Conservation (phyloP, 257 asterid genomes). For the Solanum bulbocastanum region DNA sequence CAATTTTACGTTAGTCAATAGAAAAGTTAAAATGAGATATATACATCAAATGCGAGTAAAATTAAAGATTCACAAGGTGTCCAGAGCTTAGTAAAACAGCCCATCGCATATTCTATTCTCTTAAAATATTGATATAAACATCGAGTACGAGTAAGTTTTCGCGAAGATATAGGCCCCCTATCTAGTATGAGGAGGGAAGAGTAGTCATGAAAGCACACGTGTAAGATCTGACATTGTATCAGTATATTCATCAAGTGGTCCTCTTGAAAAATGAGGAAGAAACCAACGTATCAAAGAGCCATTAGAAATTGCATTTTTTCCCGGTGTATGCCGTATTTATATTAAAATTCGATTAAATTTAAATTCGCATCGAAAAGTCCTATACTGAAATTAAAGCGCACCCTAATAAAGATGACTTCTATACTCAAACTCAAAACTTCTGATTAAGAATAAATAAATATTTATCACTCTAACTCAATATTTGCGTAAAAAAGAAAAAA, state of each 20-base stretch:
- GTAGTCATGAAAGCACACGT: neutral
- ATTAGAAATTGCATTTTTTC: neutral
- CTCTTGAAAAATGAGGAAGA: neutral
- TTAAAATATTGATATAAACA: neutral
- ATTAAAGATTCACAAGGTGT: neutral
- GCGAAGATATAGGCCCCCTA: neutral
- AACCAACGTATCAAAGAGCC: neutral
- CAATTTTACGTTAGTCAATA: no score
- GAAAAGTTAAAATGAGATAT: neutral
- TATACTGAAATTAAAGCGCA: accelerated
- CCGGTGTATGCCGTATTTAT: accelerated
- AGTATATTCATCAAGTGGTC: neutral
- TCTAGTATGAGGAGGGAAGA: neutral
- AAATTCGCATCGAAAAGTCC: accelerated
- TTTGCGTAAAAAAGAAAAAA: neutral
- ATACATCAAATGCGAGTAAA: neutral
- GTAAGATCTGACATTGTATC: slow-evolving; percentile 11
- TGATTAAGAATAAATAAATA: no score
- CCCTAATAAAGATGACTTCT: no score
- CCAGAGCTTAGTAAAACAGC: neutral
- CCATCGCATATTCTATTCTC: accelerated
- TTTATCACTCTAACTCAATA: accelerated
- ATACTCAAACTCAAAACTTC: no score
- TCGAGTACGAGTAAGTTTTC: neutral
- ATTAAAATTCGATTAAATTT: accelerated